Evolutionary conservation across 306 rosid species (phyloP), one percentile per base, ranked within the genome.

Genomic region (Betula pendula): DNA sequence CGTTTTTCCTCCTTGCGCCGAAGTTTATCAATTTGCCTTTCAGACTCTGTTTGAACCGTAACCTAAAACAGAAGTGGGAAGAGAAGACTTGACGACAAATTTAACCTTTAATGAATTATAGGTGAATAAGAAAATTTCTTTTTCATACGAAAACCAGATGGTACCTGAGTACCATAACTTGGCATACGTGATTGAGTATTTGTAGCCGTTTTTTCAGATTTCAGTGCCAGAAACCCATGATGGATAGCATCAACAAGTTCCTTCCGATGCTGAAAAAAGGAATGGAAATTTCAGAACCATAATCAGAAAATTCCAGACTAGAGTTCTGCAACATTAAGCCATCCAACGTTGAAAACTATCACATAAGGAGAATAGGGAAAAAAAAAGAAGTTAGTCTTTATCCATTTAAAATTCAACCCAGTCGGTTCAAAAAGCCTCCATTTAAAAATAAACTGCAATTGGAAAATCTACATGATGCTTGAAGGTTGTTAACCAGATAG

Each of bases 1-100:
- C 92, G 80, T 81, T 87, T 92, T 89, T 92, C 98, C 88, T 95
- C 98, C 88, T 92, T 90, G 82, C 97, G 98, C 45, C 98, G 87
- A 81, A 95, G 98, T 83, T 92, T 95, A 78, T 95, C 98, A 65
- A 95, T 85, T 89, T 95, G 97, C 78, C 82, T 86, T 67, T 76
- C 96, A 16, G 98, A 89, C 79, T 95, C 98, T 73, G 91, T 92
- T 77, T 92, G 98, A 83, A 94, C 95, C 55, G 95, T 94, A 69
- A 94, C 97, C 98, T 94, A 47, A 79, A 74, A 81, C 72, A 73
- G 45, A 71, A 60, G 48, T 53, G 48, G 22, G 24, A 72, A 33
- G 70, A 47, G 48, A 68, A 14, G 50, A 59, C 51, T 69, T 72
- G 35, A 31, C 73, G 81, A 67, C 65, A 74, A 47, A 75, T 53